A percentile compares a stretch with the other conserved stretches of the same genome.
These are phyloP conservation scores for Phalaenopsis aphrodite DNA, from an alignment of 106 monocot genomes.

Conservation along the genomic window DNA sequence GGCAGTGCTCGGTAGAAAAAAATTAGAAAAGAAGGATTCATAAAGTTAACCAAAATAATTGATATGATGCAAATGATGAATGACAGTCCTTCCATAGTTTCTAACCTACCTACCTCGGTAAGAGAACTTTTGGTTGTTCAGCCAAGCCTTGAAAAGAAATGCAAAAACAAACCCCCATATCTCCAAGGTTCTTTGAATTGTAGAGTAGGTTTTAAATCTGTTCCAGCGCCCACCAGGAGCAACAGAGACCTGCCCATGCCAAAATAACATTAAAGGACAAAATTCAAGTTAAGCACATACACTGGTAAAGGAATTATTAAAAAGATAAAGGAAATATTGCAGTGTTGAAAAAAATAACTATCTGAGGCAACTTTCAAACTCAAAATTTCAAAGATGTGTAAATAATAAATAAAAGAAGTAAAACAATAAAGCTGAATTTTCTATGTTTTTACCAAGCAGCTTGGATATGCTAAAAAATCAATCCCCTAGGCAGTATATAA, in stretches of 20 bases:
- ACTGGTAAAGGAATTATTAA: not conserved
- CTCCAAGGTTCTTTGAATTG: conserved; percentile 96
- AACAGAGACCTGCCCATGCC: conserved; percentile 70
- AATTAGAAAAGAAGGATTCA: not conserved
- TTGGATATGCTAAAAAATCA: not conserved
- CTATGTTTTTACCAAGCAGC: not conserved
- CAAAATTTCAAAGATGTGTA: not conserved
- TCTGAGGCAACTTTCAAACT: not conserved
- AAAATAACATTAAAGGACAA: conserved; percentile 4
- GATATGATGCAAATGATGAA: not conserved
- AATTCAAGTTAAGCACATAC: not conserved
- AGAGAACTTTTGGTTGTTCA: conserved; percentile 89
- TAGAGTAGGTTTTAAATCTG: conserved; percentile 97
- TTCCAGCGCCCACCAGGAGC: conserved; percentile 96
- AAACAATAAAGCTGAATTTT: not conserved
- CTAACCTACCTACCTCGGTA: conserved; percentile 46
- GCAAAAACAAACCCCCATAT: conserved; percentile 97
- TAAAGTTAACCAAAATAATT: not conserved
- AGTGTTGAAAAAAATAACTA: not conserved
- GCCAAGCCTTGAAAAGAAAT: conserved; percentile 83
- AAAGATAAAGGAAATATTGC: not conserved
- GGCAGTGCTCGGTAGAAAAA: not conserved
- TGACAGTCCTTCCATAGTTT: not conserved
- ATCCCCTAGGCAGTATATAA: not conserved
- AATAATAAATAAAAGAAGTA: not conserved